These are phyloP conservation scores for Aurantiochytrium sp. DNA, from an alignment of 108 stramenopile genomes.

Conservation along the genomic window DNA sequence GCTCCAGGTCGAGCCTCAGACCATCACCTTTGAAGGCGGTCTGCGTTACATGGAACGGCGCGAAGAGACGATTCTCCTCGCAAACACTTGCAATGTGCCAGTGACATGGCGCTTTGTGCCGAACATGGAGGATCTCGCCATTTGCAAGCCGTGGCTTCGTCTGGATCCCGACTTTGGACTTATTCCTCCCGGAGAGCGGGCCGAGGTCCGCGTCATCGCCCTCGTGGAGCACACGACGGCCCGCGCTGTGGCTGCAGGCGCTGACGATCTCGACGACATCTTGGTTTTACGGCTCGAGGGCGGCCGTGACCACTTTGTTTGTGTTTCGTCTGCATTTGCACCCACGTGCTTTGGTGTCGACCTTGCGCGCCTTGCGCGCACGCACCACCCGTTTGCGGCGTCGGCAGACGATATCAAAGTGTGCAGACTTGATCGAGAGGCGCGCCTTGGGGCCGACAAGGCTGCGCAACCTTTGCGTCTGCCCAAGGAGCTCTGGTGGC, in stretches of 20 bases:
- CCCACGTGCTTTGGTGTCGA: conserved; percentile 86
- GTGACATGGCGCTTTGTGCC: conserved; percentile 82
- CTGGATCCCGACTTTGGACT: conserved; percentile 78
- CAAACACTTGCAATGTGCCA: conserved; percentile 75
- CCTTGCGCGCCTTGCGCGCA: conserved; percentile 71
- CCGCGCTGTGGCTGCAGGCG: conserved; percentile 61
- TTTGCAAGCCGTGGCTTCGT: conserved; percentile 81
- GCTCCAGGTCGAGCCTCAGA: conserved; percentile 64
- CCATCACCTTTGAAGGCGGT: conserved; percentile 67
- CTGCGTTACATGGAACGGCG: conserved; percentile 39
- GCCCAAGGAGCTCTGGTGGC: conserved; percentile 89
- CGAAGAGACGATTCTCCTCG: conserved; percentile 57
- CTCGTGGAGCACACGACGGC: conserved; percentile 71
- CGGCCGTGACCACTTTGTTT: conserved; percentile 82
- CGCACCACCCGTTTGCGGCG: not conserved
- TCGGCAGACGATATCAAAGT: not conserved
- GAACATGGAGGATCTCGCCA: conserved; percentile 74
- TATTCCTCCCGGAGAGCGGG: conserved; percentile 78
- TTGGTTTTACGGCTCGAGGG: conserved; percentile 86
- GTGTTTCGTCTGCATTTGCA: conserved; percentile 66
- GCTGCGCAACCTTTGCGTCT: conserved; percentile 52
- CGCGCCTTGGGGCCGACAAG: not conserved
- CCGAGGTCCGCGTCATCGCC: conserved; percentile 61
- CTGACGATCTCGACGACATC: conserved; percentile 78
- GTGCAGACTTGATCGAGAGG: not conserved